Evolutionary conservation across 768 basidiomycete genomes (phyloP).

Genomic region (Hebeloma cylindrosporum): DNA sequence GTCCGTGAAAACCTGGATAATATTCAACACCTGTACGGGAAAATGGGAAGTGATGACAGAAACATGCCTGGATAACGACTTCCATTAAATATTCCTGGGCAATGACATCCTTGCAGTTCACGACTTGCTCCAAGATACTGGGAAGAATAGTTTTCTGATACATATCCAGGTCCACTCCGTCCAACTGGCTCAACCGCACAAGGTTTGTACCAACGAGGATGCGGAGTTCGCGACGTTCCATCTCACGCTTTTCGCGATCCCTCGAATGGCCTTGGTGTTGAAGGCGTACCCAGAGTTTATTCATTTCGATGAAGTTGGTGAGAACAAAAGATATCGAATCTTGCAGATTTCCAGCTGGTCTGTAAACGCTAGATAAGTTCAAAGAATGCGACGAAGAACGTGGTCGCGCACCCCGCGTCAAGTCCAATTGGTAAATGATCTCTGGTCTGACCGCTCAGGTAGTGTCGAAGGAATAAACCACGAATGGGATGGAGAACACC

Average conservation of each 20-base stretch:
- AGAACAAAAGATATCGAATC: constrained; percentile 96
- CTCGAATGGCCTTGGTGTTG: constrained; percentile 98
- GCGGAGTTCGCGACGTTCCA: constrained; percentile 92
- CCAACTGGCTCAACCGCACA: constrained; percentile 91
- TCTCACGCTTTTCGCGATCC: constrained; percentile 95
- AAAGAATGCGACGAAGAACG: neutral
- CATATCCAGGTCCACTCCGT: constrained; percentile 94
- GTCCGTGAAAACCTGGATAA: constrained; percentile 86
- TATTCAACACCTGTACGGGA: constrained; percentile 3
- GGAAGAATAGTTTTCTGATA: constrained; percentile 87
- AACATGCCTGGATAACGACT: constrained; percentile 90
- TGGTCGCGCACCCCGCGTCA: constrained; percentile 67
- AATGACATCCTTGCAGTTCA: constrained; percentile 97
- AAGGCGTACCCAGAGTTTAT: constrained; percentile 98
- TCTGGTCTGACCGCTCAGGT: constrained; percentile 94
- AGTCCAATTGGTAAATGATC: constrained; percentile 91
- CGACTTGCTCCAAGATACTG: constrained; percentile 93
- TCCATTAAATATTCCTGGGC: constrained; percentile 99
- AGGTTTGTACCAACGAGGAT: constrained; percentile 98
- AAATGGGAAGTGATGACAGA: too few species aligned
- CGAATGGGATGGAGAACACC: constrained; percentile 97
- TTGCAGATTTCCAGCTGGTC: constrained; percentile 85
- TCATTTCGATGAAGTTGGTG: constrained; percentile 99
- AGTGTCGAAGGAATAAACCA: constrained; percentile 93
- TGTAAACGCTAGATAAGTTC: constrained; percentile 29